Evolutionary conservation across 306 rosid genomes (phyloP).

Genomic region (Vicia sativa): DNA sequence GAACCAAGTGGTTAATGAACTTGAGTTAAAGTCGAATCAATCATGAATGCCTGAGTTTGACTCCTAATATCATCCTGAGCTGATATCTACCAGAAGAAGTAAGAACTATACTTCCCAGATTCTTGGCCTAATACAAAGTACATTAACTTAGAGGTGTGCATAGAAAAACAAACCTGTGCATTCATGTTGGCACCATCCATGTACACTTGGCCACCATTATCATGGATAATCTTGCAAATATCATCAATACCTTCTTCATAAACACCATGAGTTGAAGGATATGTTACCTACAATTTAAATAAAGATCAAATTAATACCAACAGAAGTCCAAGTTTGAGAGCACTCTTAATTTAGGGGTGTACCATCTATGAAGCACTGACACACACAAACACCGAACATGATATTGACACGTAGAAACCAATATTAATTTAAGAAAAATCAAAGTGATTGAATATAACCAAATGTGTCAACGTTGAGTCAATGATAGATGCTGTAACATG

Average conservation of each 20-base stretch:
- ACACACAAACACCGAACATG: neutral
- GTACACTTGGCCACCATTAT: constrained; percentile 98
- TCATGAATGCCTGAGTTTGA: neutral
- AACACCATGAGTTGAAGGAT: constrained; percentile 98
- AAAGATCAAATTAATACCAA: constrained; percentile 36
- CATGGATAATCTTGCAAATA: constrained; percentile 96
- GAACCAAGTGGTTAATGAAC: neutral
- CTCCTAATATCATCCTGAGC: neutral
- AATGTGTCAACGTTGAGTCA: neutral
- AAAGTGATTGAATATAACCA: neutral
- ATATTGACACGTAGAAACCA: neutral
- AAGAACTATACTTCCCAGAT: neutral
- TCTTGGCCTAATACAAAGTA: constrained; percentile 9
- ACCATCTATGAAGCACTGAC: neutral
- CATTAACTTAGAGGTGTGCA: constrained; percentile 17
- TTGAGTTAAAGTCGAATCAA: neutral
- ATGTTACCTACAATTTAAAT: constrained; percentile 76
- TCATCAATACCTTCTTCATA: constrained; percentile 99
- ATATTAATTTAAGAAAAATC: neutral
- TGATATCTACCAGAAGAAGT: neutral
- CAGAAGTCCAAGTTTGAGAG: constrained; percentile 10
- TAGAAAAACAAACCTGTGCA: constrained; percentile 71
- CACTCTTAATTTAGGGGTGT: constrained; percentile 7
- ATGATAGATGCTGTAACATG: neutral
- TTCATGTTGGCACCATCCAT: constrained; percentile 99